A percentile compares a stretch with the other conserved stretches of the same genome.
These are phyloP conservation scores for Penicillium vulpinum DNA, from an alignment of 2,329 filamentous ascomycete genomes.

Conservation along the genomic window DNA sequence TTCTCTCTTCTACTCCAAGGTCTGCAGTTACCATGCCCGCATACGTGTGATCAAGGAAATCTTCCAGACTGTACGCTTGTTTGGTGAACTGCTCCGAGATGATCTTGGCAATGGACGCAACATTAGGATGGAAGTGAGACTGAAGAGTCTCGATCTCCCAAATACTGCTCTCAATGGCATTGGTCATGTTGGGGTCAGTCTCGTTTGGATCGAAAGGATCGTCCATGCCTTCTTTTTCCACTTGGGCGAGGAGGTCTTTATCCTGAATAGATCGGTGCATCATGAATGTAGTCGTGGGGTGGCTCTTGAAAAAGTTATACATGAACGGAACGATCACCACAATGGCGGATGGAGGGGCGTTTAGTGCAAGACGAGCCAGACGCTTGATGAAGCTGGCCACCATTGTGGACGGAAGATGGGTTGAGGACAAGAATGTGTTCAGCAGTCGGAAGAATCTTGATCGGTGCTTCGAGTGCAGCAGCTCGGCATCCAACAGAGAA, in stretches of 20 bases:
- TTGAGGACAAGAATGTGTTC: conserved; percentile 85
- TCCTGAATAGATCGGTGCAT: conserved; percentile 74
- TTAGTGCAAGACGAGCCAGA: conserved; percentile 79
- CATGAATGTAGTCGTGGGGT: conserved; percentile 94
- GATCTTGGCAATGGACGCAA: conserved; percentile 90
- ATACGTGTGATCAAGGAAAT: conserved; percentile 95
- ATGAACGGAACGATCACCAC: conserved; percentile 89
- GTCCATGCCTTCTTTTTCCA: conserved; percentile 63
- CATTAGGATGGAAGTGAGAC: conserved; percentile 94
- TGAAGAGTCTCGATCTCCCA: conserved; percentile 90
- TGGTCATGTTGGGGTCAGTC: conserved; percentile 77
- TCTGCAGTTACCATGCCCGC: conserved; percentile 74
- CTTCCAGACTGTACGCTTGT: conserved; percentile 89
- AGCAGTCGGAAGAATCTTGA: conserved; percentile 90
- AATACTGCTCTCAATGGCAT: conserved; percentile 85
- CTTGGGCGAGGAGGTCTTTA: conserved; percentile 55
- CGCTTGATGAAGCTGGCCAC: conserved; percentile 96
- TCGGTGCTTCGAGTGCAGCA: conserved; percentile 91
- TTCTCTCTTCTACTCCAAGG: conserved; percentile 62
- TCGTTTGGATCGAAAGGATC: conserved; percentile 80
- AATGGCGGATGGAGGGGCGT: conserved; percentile 84
- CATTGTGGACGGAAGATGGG: conserved; percentile 85
- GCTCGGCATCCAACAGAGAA: conserved; percentile 78
- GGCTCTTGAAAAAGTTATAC: conserved; percentile 89
- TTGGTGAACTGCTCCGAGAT: conserved; percentile 97